Evolutionary conservation across 441 rosid species (phyloP).

Genomic region (Adansonia gregorii): DNA sequence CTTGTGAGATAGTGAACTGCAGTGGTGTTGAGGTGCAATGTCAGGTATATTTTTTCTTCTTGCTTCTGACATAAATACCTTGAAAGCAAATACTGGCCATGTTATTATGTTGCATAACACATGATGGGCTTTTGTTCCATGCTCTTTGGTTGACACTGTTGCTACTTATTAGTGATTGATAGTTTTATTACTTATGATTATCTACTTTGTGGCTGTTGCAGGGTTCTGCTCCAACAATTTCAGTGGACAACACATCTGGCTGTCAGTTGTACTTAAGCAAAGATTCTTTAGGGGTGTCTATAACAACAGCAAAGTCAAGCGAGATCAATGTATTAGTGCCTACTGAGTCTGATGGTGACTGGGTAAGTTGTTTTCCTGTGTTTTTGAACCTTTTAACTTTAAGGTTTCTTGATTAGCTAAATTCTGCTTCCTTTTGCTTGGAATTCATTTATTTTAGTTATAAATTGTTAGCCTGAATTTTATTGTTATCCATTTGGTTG

Average conservation of each 20-base stretch:
- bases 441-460: neutral
- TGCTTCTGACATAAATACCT: neutral
- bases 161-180: neutral
- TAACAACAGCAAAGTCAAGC: slow-evolving; percentile 94
- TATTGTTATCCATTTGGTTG: neutral
- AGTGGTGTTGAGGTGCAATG: slow-evolving; percentile 93
- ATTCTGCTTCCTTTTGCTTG: neutral
- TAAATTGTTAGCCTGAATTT: neutral
- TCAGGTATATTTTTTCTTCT: slow-evolving; percentile 60
- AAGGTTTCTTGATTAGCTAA: neutral
- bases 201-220: slow-evolving; percentile 36
- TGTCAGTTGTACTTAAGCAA: slow-evolving; percentile 90
- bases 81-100: neutral
- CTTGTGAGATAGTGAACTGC: slow-evolving; percentile 95
- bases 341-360: slow-evolving; percentile 69
- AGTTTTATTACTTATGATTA: neutral
- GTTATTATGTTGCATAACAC: neutral
- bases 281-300: slow-evolving; percentile 72
- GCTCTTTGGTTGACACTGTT: neutral
- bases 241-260: slow-evolving; percentile 90
- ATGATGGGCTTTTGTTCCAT: neutral
- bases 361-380: slow-evolving; percentile 55
- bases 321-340: slow-evolving; percentile 94
- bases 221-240: slow-evolving; percentile 97
- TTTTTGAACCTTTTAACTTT: neutral